Evolutionary conservation across 768 basidiomycete species (phyloP), one percentile per base, ranked within the genome.

Genomic region (Hortiboletus flavorubellus): DNA sequence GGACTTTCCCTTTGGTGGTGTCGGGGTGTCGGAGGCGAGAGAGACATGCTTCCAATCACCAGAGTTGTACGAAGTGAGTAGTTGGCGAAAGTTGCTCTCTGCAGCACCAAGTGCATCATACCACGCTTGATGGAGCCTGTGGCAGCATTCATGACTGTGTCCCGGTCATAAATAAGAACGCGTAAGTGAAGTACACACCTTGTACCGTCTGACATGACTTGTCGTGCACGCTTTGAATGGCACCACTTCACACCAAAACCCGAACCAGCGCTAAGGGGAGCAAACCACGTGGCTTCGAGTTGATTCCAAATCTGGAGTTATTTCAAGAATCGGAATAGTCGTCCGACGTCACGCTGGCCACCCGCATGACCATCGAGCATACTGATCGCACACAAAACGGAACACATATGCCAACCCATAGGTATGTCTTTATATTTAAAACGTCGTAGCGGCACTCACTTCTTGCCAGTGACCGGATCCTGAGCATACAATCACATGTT

Each of bases 401-500:
- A 21, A n/a, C 29, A 23, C n/a, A 9, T 39, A n/a, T 33, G 23
- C 30, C 45, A 48, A 12, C 42, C 8, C 34, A n/a, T 30, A 56
- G 57, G 66, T 60, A 46, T 12, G 66, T 51, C 5, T 23, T 16
- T 7, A 12, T 10, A 38, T 16, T 3, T 31, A 16, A 12, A 18
- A 12, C 33, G 38, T 21, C 21, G 21, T 21, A 53, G 43, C 33
- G 26, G 16, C 49, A 39, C 60, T 60, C 61, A 57, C 47, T n/a
- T 37, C 26, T 49, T 21, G 8, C 29, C 23, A 68, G 59, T 23
- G 80, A 80, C 47, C 78, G 94, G 26, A 81, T 98, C 9, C 77
- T 98, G 40, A 93, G 91, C 63, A 83, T 98, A 47, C 96, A 98
- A 64, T 93, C 90, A 3, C 96, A 98, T 64, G 96, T 98, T 54